Base-by-base conservation (phyloP, 1,284 basidiomycete genomes). In the Pseudomicrostroma phylloplanum region DNA sequence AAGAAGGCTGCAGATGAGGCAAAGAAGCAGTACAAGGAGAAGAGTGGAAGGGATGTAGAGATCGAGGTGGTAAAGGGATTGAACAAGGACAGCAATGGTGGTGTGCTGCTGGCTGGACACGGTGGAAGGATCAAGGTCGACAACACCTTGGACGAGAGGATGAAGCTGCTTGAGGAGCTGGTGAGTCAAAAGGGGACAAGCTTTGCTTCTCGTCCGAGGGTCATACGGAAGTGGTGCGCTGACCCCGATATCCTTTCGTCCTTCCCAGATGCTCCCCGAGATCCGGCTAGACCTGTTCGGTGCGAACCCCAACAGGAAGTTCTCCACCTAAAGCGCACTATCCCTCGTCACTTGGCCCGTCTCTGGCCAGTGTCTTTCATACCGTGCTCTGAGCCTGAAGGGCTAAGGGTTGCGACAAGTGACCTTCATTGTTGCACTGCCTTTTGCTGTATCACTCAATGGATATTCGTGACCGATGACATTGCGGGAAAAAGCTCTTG, bases 41-140 rank as follows among this genome's bases (percentile, higher is more conserved):
- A 90, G 65, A 89, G 90, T 60, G 93, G 92, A 21, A 83, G 85
- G 61, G 82, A 85, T 48, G 81, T 89, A 46, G 82, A 83, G 51
- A 83, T 87, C 63, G 82, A 83, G 2, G 86, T 93, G 1, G 83
- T 89, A 58, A 86, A 84, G 23, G 83, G 83, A 39, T 80, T 98
- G 66, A 81, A 84, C 54, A 86, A 92, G 73, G 88, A 91, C 61
- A 65, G 65, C 46, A 63, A 69, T 40, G 77, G 77, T 19, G 77
- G 77, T 39, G 65, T 79, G 7, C 51, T 68, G 17, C 64, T 78
- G 21, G 58, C 73, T 41, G 71, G 71, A 15, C 68, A 69, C 48
- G 64, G 63, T n/a, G 76, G 71, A 43, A 70, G 67, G 64, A 78
- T 79, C 62, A 70, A 67, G 39, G 63, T 79, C 61, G 73, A 79